Evolutionary conservation across 2,329 filamentous ascomycete genomes (phyloP).

Genomic region (Nemania diffusa): DNA sequence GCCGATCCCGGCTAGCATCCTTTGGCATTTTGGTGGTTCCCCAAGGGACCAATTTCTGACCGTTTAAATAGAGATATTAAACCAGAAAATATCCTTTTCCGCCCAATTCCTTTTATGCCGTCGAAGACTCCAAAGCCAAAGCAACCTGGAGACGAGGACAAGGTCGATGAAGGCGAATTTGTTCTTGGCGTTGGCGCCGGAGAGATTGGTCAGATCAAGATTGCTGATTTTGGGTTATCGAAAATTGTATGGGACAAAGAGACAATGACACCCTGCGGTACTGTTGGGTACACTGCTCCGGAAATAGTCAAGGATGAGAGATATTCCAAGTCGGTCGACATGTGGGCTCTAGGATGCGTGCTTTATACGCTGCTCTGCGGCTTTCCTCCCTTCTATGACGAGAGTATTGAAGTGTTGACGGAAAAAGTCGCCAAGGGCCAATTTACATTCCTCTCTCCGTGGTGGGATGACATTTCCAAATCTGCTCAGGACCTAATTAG

Average conservation of each 20-base stretch:
- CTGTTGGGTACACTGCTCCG: constrained; percentile 96
- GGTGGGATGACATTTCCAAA: constrained; percentile 99
- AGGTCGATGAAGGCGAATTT: constrained; percentile 96
- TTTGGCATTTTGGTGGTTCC: background rate
- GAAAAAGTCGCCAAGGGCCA: constrained; percentile 97
- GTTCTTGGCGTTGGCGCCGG: constrained; percentile 82
- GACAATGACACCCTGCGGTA: constrained; percentile 99
- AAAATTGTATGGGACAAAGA: constrained; percentile 99
- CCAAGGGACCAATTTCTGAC: background rate
- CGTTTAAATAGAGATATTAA: constrained; percentile 82
- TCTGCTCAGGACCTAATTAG: constrained; percentile 93
- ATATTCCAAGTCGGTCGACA: constrained; percentile 98
- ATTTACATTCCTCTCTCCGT: constrained; percentile 96
- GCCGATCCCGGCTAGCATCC: background rate
- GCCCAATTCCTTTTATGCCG: constrained; percentile 83
- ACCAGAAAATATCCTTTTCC: constrained; percentile 95
- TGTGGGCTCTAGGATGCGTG: constrained; percentile 98
- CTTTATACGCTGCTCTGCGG: constrained; percentile 96
- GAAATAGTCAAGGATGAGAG: constrained; percentile 99
- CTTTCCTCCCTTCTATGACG: constrained; percentile 98
- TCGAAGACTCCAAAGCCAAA: constrained; percentile 83
- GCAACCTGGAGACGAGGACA: constrained; percentile 92
- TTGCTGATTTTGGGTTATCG: constrained; percentile 96
- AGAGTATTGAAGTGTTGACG: constrained; percentile 95
- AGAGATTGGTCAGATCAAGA: constrained; percentile 94